Percentiles rank a stretch among this genome's conserved stretches.
Conservation (phyloP, 305 asterid genomes). For the Fraxinus dipetala region DNA sequence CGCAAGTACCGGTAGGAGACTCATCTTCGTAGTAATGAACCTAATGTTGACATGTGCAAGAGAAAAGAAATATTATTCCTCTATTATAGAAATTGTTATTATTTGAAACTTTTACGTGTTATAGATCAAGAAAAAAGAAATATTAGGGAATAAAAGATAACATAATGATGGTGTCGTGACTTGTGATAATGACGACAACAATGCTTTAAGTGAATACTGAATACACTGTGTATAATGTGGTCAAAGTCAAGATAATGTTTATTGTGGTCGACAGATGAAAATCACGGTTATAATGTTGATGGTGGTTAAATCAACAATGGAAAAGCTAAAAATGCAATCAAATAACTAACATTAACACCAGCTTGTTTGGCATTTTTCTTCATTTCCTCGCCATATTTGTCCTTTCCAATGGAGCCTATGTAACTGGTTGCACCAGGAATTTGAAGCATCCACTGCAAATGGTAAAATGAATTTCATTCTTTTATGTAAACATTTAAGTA, state of each 20-base stretch:
- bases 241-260: neutral
- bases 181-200: neutral
- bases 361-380: constrained; percentile 65
- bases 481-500: neutral
- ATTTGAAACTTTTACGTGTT: neutral
- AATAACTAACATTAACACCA: constrained; percentile 64
- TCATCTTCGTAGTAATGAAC: constrained; percentile 90
- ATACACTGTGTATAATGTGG: neutral
- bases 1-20: constrained; percentile 88
- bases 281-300: neutral
- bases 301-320: constrained; percentile 4
- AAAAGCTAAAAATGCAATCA: constrained; percentile 15
- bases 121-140: constrained; percentile 9
- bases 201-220: neutral
- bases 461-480: constrained; percentile 11
- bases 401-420: constrained; percentile 94
- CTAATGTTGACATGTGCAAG: constrained; percentile 31
- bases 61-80: neutral
- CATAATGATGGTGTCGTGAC: neutral
- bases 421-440: constrained; percentile 86
- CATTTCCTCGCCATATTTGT: constrained; percentile 90
- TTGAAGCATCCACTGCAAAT: constrained; percentile 92
- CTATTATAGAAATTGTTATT: neutral
- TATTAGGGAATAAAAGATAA: neutral
- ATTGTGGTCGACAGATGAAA: constrained; percentile 5